Percentiles rank a stretch among this genome's conserved stretches.
Conservation (phyloP, 345 rosid species). For the Salix purpurea region DNA sequence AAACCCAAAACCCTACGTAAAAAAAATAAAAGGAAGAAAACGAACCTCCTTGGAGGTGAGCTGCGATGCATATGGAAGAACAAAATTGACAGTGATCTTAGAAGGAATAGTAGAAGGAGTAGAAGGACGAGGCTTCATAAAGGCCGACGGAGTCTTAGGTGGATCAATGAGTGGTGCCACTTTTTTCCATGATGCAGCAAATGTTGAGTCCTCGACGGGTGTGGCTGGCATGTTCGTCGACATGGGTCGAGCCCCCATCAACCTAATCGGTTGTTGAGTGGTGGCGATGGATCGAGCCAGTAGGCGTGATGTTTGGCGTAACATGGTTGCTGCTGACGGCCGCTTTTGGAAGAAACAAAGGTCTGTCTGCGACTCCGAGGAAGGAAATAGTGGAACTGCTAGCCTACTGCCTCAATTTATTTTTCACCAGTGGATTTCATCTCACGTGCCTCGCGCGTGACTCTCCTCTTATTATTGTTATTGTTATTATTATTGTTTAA, state of each 20-base stretch:
- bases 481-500: too few relatives aligned
- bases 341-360: neutral
- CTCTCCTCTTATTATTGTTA: too few relatives aligned
- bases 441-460: too few relatives aligned
- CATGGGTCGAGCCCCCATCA: constrained; percentile 32
- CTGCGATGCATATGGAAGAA: constrained; percentile 49
- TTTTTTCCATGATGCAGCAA: constrained; percentile 66
- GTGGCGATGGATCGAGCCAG: constrained; percentile 6
- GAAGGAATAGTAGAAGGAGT: constrained; percentile 61
- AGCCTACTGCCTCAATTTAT: too few relatives aligned
- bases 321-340: constrained; percentile 1
- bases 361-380: neutral
- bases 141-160: constrained; percentile 68
- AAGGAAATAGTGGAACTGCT: neutral
- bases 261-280: neutral
- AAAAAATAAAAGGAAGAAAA: neutral
- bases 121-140: constrained; percentile 55
- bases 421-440: too few relatives aligned
- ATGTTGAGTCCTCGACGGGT: constrained; percentile 39
- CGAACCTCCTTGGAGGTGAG: constrained; percentile 25
- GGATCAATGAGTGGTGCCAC: constrained; percentile 70
- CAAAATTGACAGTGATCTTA: constrained; percentile 81
- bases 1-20: neutral
- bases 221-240: constrained; percentile 52
- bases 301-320: constrained; percentile 17